Evolutionary conservation across 1,284 basidiomycete genomes (phyloP), one percentile per base, ranked within the genome.

Genomic region (Vanrija humicola): DNA sequence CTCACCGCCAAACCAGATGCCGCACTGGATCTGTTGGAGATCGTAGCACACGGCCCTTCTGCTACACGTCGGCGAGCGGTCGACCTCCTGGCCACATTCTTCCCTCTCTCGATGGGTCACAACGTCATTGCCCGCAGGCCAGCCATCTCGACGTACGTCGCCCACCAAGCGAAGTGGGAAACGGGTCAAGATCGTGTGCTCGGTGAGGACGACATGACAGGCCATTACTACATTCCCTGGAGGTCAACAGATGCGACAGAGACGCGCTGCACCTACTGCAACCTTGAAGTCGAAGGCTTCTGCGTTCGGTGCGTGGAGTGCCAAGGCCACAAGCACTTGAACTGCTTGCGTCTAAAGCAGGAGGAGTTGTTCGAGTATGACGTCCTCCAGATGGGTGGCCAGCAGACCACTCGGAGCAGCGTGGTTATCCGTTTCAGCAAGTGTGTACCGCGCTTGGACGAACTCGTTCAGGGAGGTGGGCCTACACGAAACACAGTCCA

Each of bases 31-130:
- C 58, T 88, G 0, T 78, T 91, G 7, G 82, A 86, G 59, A 80
- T 89, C 38, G 76, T 85, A 19, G 87, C 86, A 3, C 85, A 86
- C 65, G 83, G 85, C 50, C 81, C 82, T 0, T 67, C 81, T 6
- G 78, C 70, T 50, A 79, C 84, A n/a, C 78, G 86, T 40, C 78
- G 79, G 15, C 48, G 57, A 16, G 87, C 86, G 9, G 71, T 85
- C 53, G 75, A 77, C 47, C 72, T 87, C 10, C 74, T 91, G 14
- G 70, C 78, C 6, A 81, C 81, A 1, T 82, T 86, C 59, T 90
- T 85, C 83, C 85, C 87, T 0, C 79, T 79, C 47, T 78, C 83
- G 2, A 68, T 85, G 26, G 88, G 89, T 0, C 89, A 90, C 72
- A 76, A 83, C 44, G 71, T 55, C 4, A 62, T 72, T 28, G 63